Percentiles rank a stretch among this genome's conserved stretches.
Conservation (phyloP, 306 rosid genomes). For the Malus domestica region ASM211411v1 NC_041805.1:1241001-1241500, state of each 20-base stretch:
- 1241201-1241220: constrained; percentile 94
- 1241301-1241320: constrained; percentile 38
- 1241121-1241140: constrained; percentile 61
- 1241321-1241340: constrained; percentile 85
- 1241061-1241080: constrained; percentile 15
- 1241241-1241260: constrained; percentile 92
- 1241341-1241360: constrained; percentile 66
- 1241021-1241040: not conserved
- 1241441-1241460: constrained; percentile 79
- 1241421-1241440: constrained; percentile 52
- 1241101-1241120: constrained; percentile 16
- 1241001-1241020: constrained; percentile 2
- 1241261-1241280: constrained; percentile 59
- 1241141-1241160: constrained; percentile 60
- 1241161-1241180: constrained; percentile 87
- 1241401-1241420: constrained; percentile 50
- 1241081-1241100: constrained; percentile 6
- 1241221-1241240: constrained; percentile 76
- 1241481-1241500: constrained; percentile 67
- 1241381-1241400: constrained; percentile 52
- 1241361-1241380: constrained; percentile 59
- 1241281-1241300: constrained; percentile 54
- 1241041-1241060: not conserved
- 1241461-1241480: constrained; percentile 49
- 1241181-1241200: constrained; percentile 90